phyloP scores from a whole-genome alignment of 2,329 filamentous ascomycete genomes.

The Penicillium occitanis region DNA sequence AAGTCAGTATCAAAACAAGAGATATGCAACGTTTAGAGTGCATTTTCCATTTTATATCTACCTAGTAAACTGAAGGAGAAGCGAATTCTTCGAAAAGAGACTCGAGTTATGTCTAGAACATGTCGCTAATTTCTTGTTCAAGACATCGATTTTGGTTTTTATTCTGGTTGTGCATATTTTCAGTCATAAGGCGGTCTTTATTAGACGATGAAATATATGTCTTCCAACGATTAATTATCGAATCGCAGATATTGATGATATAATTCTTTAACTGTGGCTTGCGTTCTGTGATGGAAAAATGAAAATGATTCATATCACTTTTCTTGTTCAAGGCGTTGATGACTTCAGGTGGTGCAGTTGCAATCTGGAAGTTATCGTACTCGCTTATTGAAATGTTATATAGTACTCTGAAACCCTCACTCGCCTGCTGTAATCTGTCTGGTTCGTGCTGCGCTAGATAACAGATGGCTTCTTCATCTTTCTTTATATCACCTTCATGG shows the following conservation, averaged over 20 bases:
- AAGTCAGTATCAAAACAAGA: neutral
- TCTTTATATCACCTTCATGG: conserved; percentile 2
- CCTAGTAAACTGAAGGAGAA: neutral
- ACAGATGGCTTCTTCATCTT: neutral
- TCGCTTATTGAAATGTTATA: neutral
- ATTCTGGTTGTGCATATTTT: neutral
- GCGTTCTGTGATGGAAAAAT: neutral
- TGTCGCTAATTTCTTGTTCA: neutral
- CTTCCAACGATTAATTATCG: neutral
- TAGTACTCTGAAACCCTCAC: neutral
- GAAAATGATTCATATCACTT: conserved; percentile 4
- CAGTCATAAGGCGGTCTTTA: neutral
- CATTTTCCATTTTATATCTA: neutral
- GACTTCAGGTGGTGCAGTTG: neutral
- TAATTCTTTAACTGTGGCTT: neutral
- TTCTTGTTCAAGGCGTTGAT: conserved; percentile 3
- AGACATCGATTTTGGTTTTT: neutral
- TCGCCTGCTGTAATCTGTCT: neutral
- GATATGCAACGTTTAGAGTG: neutral
- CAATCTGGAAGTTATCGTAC: neutral
- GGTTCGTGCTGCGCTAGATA: neutral
- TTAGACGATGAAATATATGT: neutral
- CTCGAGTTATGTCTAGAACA: neutral
- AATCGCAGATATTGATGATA: neutral
- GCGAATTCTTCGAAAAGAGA: neutral